Conservation (phyloP, 1,284 basidiomycete species). For the Agaricales sp. region DNA sequence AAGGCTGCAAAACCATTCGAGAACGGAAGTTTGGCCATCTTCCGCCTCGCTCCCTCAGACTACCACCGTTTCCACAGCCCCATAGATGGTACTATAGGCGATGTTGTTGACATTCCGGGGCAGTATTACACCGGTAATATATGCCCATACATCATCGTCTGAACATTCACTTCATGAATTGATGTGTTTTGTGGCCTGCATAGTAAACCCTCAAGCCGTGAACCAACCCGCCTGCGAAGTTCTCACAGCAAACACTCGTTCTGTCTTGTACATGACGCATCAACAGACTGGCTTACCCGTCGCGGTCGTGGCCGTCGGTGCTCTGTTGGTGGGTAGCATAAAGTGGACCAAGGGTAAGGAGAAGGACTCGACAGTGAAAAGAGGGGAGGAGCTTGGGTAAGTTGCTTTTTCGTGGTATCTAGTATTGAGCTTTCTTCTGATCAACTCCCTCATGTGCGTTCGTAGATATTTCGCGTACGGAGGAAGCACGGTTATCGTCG, state of each 20-base stretch:
- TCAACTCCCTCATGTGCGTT: constrained; percentile 1
- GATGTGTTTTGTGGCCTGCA: constrained; percentile 11
- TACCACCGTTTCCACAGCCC: constrained; percentile 84
- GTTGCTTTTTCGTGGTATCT: constrained; percentile 6
- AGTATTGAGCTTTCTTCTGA: not conserved
- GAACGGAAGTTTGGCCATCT: constrained; percentile 50
- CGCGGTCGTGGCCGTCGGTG: constrained; percentile 55
- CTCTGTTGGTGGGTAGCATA: constrained; percentile 51
- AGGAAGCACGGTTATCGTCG: constrained; percentile 54
- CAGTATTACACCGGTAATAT: constrained; percentile 47
- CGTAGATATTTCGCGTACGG: constrained; percentile 52
- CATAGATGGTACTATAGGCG: constrained; percentile 45
- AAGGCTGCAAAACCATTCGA: constrained; percentile 30
- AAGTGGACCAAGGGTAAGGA: constrained; percentile 33
- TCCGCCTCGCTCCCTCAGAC: constrained; percentile 73
- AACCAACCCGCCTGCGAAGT: constrained; percentile 65
- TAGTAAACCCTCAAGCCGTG: constrained; percentile 75
- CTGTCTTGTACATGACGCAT: constrained; percentile 44
- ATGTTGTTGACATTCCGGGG: constrained; percentile 40
- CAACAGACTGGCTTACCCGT: constrained; percentile 31
- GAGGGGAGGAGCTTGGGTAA: constrained; percentile 48
- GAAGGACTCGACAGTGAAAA: constrained; percentile 26
- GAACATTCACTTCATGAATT: constrained; percentile 1
- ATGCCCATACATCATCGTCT: constrained; percentile 10
- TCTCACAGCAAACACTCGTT: constrained; percentile 62